phyloP scores from a whole-genome alignment of 108 stramenopile genomes.

The Discostella pseudostelligera region DNA sequence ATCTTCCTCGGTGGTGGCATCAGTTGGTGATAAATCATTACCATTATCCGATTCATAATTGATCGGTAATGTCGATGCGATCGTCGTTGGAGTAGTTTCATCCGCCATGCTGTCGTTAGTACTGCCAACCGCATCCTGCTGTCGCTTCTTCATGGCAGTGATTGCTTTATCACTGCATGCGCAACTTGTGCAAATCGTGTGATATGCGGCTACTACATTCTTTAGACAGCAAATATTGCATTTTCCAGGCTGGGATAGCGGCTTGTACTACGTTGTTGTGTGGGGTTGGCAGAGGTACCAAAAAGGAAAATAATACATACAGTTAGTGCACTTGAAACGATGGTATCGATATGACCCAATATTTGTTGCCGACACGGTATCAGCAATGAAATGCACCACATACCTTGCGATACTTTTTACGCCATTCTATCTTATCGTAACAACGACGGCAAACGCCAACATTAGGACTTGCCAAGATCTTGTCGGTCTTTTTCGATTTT shows the following conservation, averaged over 20 bases:
- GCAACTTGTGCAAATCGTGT: constrained; percentile 81
- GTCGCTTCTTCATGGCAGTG: constrained; percentile 44
- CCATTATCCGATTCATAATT: constrained; percentile 9
- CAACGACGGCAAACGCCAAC: constrained; percentile 88
- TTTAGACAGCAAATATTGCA: constrained; percentile 71
- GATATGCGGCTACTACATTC: constrained; percentile 81
- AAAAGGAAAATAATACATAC: not conserved
- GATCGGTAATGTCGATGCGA: constrained; percentile 4
- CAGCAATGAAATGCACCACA: not conserved
- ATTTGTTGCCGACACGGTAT: too few relatives aligned
- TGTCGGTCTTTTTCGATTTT: constrained; percentile 89
- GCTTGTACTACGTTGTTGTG: constrained; percentile 64
- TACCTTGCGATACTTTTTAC: constrained; percentile 87
- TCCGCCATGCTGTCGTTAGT: not conserved
- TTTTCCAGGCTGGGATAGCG: constrained; percentile 72
- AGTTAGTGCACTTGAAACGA: not conserved
- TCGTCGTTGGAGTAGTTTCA: constrained; percentile 6
- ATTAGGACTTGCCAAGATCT: constrained; percentile 82
- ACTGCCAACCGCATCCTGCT: not conserved
- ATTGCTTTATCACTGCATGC: constrained; percentile 53
- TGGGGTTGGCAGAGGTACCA: not conserved
- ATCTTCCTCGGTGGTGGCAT: not conserved
- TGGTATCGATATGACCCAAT: too few relatives aligned
- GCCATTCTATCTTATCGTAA: constrained; percentile 93
- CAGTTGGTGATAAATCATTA: not conserved